A percentile compares a stretch with the other conserved stretches of the same genome.
Conservation (phyloP, 2,329 filamentous ascomycete species). For the Fusarium transvaalense region DNA sequence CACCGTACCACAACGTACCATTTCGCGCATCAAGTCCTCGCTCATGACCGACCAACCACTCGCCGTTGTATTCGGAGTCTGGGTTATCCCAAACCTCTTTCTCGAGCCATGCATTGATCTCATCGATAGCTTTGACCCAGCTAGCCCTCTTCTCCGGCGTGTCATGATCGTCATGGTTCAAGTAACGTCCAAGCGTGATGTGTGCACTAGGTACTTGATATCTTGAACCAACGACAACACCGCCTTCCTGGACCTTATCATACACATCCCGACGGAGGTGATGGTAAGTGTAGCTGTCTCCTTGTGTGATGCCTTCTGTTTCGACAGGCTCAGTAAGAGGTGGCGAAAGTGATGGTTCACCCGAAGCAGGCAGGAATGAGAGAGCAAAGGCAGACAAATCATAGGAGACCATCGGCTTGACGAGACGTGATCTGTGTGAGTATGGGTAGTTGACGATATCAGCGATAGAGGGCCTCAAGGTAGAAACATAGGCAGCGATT, state of each 20-base stretch:
- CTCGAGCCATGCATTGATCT: conserved; percentile 81
- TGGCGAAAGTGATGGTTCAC: conserved; percentile 63
- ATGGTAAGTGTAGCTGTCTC: conserved; percentile 86
- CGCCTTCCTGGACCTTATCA: conserved; percentile 68
- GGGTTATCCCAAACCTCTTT: conserved; percentile 75
- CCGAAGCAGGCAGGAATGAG: conserved; percentile 84
- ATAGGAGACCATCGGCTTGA: conserved; percentile 86
- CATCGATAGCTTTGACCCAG: conserved; percentile 79
- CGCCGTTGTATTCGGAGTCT: conserved; percentile 62
- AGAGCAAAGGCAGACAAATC: conserved; percentile 88
- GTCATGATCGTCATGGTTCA: conserved; percentile 74
- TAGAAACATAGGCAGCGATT: conserved; percentile 71
- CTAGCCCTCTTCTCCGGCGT: conserved; percentile 67
- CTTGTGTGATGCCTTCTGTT: conserved; percentile 56
- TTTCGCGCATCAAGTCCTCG: conserved; percentile 80
- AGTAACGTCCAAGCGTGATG: conserved; percentile 86
- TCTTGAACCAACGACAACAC: conserved; percentile 78
- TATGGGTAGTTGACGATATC: conserved; percentile 75
- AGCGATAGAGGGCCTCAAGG: conserved; percentile 68
- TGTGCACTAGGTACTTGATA: conserved; percentile 93
- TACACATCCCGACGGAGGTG: conserved; percentile 87
- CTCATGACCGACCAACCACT: conserved; percentile 92
- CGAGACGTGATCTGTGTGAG: conserved; percentile 76
- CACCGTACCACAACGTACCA: conserved; percentile 89
- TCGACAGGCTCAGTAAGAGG: conserved; percentile 55